phyloP scores from a whole-genome alignment of 2,329 filamentous ascomycete genomes.

The Rhexocercosporidium sp. region DNA sequence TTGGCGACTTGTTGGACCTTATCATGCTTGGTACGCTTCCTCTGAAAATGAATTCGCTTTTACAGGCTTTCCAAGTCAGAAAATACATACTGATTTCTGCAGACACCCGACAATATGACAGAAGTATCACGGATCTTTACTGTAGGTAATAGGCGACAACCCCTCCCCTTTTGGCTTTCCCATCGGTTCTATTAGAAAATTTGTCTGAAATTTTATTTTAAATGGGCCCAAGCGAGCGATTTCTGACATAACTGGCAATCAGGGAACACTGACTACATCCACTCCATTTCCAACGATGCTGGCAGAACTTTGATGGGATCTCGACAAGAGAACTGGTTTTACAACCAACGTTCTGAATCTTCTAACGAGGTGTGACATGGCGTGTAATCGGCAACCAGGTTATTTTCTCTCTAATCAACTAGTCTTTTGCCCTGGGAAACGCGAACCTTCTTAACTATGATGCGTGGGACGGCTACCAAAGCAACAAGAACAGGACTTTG shows the following conservation, averaged over 20 bases:
- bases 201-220: background rate
- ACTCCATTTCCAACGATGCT: slow-evolving; percentile 68
- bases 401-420: slow-evolving; percentile 63
- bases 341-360: slow-evolving; percentile 61
- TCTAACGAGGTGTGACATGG: slow-evolving; percentile 72
- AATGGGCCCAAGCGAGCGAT: too few species aligned
- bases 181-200: background rate
- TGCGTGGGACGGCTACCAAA: slow-evolving; percentile 41
- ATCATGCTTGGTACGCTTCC: slow-evolving; percentile 65
- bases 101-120: slow-evolving; percentile 65
- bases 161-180: background rate
- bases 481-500: slow-evolving; percentile 74
- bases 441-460: slow-evolving; percentile 58
- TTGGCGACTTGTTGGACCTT: slow-evolving; percentile 69
- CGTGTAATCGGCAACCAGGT: slow-evolving; percentile 74
- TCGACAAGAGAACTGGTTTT: slow-evolving; percentile 78
- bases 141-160: slow-evolving; percentile 33
- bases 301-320: slow-evolving; percentile 73
- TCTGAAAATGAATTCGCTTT: background rate
- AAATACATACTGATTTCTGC: background rate
- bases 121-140: slow-evolving; percentile 63
- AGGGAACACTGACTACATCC: slow-evolving; percentile 65
- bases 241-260: background rate
- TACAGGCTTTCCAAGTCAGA: background rate
- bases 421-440: slow-evolving; percentile 38